These are phyloP conservation scores for Scedosporium aurantiacum DNA, from an alignment of 2,329 filamentous ascomycete species.

Conservation along the genomic window DNA sequence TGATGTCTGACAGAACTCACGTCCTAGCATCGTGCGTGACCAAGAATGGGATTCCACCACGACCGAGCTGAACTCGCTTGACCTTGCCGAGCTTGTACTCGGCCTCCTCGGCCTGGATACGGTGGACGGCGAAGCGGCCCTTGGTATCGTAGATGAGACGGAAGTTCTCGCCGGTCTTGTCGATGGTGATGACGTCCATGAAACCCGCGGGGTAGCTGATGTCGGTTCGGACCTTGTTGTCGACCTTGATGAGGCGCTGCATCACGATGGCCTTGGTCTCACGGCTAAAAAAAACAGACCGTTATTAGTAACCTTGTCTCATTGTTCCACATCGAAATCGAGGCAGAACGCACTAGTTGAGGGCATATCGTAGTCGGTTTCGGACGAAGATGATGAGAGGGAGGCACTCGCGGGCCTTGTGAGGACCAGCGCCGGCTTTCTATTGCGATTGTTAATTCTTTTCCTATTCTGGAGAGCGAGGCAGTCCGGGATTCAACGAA, in stretches of 20 bases:
- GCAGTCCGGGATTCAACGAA: constrained; percentile 13
- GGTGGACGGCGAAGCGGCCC: constrained; percentile 99
- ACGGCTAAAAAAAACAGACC: constrained; percentile 34
- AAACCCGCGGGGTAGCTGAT: constrained; percentile 93
- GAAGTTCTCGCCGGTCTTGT: constrained; percentile 99
- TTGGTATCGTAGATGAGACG: constrained; percentile 99
- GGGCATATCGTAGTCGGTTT: constrained; percentile 95
- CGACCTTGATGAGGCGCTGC: constrained; percentile 99
- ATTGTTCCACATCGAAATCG: neutral
- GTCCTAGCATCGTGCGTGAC: constrained; percentile 99
- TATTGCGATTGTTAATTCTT: neutral
- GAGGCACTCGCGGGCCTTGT: constrained; percentile 99
- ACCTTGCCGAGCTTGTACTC: constrained; percentile 99
- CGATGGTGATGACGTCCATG: constrained; percentile 99
- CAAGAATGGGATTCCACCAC: constrained; percentile 99
- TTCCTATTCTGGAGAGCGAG: neutral
- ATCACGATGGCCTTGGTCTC: constrained; percentile 97
- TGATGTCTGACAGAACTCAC: constrained; percentile 97
- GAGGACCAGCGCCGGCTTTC: constrained; percentile 63
- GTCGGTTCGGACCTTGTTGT: constrained; percentile 99
- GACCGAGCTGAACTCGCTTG: constrained; percentile 98
- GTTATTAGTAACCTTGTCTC: neutral
- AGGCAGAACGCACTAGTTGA: constrained; percentile 52
- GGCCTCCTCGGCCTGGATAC: constrained; percentile 96
- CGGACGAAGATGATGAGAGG: constrained; percentile 98